These are phyloP conservation scores for Leptographium lundbergii DNA, from an alignment of 2,329 filamentous ascomycete genomes.

Conservation along the genomic window DNA sequence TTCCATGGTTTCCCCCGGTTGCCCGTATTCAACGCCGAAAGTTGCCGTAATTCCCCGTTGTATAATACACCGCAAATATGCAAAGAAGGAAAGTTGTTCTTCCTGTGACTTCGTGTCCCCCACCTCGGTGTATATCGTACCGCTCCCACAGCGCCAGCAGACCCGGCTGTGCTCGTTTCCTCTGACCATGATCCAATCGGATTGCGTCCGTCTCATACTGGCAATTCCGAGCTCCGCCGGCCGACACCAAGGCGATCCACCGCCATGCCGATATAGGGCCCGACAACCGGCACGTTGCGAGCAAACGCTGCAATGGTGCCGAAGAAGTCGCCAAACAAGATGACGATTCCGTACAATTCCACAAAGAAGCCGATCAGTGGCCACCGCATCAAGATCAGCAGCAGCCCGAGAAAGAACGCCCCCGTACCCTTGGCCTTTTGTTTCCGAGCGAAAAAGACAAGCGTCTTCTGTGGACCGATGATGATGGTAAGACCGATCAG, in stretches of 20 bases:
- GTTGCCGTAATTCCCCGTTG: not conserved
- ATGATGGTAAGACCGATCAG: slow-evolving; percentile 92
- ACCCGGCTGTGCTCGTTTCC: not conserved
- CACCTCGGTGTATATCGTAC: not conserved
- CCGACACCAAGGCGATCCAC: slow-evolving; percentile 59
- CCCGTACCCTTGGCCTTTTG: slow-evolving; percentile 88
- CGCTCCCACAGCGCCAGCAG: not conserved
- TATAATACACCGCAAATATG: not conserved
- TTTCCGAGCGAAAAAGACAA: slow-evolving; percentile 84
- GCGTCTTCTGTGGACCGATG: slow-evolving; percentile 82
- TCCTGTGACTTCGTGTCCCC: not conserved
- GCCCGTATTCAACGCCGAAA: not conserved
- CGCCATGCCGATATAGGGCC: slow-evolving; percentile 66
- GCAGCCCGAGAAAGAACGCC: slow-evolving; percentile 72
- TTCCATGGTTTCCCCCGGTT: not conserved
- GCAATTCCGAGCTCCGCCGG: slow-evolving; percentile 63
- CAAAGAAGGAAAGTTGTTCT: not conserved
- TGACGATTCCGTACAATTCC: slow-evolving; percentile 84
- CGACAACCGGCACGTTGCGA: slow-evolving; percentile 70
- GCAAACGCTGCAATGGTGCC: slow-evolving; percentile 85
- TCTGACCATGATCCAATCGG: not conserved
- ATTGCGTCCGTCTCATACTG: slow-evolving; percentile 31
- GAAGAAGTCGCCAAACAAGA: slow-evolving; percentile 93
- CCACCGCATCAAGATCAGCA: slow-evolving; percentile 82
- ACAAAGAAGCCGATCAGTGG: slow-evolving; percentile 81